Evolutionary conservation across 1,284 basidiomycete genomes (phyloP).

Genomic region (Trichosporon sp.): DNA sequence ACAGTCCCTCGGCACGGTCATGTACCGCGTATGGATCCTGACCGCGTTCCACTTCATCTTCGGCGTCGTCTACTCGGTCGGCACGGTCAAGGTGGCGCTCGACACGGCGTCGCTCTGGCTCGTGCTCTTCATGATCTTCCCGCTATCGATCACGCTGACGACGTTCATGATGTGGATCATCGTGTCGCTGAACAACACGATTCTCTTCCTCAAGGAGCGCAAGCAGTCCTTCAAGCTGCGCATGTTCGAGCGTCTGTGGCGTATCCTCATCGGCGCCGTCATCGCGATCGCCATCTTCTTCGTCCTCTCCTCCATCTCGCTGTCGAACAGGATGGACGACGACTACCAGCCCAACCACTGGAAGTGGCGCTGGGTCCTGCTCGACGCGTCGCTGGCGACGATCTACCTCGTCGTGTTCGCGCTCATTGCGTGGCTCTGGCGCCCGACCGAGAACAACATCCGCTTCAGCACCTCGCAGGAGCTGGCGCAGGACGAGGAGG

Average conservation of each 20-base stretch:
- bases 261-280: conserved; percentile 82
- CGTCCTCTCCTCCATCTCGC: conserved; percentile 84
- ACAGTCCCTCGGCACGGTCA: conserved; percentile 53
- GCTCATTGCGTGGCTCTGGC: conserved; percentile 87
- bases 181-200: conserved; percentile 84
- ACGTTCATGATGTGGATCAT: conserved; percentile 95
- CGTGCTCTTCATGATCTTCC: conserved; percentile 83
- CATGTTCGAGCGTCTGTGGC: conserved; percentile 83
- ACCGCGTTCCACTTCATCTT: conserved; percentile 78
- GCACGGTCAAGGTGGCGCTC: conserved; percentile 86
- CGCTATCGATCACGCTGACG: conserved; percentile 89
- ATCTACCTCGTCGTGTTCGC: conserved; percentile 81
- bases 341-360: conserved; percentile 94
- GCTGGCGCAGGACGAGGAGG: conserved; percentile 73
- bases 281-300: conserved; percentile 86
- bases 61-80: conserved; percentile 87
- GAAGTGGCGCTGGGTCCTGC: conserved; percentile 89
- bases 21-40: conserved; percentile 54
- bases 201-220: conserved; percentile 75
- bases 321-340: conserved; percentile 86
- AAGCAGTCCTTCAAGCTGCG: conserved; percentile 84
- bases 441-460: conserved; percentile 88
- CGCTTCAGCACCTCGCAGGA: conserved; percentile 66
- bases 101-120: conserved; percentile 80
- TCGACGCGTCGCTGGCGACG: conserved; percentile 91